Conservation (phyloP, 441 rosid genomes). For the Raphanus hybrid region DNA sequence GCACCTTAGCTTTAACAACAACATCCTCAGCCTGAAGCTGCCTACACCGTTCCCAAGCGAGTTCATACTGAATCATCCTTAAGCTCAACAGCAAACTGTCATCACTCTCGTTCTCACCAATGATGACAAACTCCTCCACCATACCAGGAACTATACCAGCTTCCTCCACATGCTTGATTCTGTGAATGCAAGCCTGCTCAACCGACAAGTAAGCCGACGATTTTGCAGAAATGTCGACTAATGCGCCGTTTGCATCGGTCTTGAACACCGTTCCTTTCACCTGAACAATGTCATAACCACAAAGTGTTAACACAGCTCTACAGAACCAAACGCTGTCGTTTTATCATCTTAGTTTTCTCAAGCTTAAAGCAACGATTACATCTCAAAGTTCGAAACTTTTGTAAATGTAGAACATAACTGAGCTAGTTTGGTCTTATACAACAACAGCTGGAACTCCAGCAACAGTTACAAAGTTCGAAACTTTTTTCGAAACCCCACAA, state of each 20-base stretch:
- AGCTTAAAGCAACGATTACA: neutral
- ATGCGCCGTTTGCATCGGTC: conserved; percentile 78
- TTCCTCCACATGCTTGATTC: conserved; percentile 74
- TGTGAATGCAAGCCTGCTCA: conserved; percentile 82
- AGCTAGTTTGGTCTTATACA: neutral
- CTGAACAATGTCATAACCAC: conserved; percentile 44
- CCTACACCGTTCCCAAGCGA: conserved; percentile 96
- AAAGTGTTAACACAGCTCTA: neutral
- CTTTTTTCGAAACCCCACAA: neutral
- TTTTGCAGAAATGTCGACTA: conserved; percentile 86
- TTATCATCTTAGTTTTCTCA: neutral
- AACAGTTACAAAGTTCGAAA: neutral
- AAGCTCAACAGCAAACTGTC: conserved; percentile 89
- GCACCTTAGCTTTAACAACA: conserved; percentile 82
- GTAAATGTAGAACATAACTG: conserved; percentile 7
- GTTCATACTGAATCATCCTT: conserved; percentile 67
- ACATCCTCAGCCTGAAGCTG: conserved; percentile 99
- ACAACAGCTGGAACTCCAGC: neutral
- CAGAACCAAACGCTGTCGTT: conserved; percentile 8
- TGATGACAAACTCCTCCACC: conserved; percentile 79
- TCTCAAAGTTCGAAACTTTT: neutral
- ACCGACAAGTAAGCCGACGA: conserved; percentile 82
- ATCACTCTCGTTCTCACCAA: conserved; percentile 81
- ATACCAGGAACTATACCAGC: conserved; percentile 92
- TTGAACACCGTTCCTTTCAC: conserved; percentile 80